Evolutionary conservation across 495 filamentous ascomycete genomes (phyloP).

Genomic region (Clavariopsis aquatica): DNA sequence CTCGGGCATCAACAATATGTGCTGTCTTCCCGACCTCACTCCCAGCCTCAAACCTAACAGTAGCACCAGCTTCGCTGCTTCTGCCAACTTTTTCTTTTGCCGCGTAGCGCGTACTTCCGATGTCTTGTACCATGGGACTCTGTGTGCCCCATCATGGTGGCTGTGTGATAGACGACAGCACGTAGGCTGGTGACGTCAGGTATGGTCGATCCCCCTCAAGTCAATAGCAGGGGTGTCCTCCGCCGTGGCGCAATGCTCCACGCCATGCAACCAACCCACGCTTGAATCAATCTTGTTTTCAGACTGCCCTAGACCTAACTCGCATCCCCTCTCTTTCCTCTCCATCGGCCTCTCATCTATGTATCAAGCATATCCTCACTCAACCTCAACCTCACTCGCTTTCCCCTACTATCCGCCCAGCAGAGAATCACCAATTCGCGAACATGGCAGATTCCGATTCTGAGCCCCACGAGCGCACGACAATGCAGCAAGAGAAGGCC

Average conservation of each 20-base stretch:
- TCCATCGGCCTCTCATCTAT: neutral
- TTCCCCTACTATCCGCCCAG: neutral
- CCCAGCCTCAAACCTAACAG: neutral
- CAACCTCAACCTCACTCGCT: neutral
- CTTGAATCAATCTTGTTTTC: conserved; percentile 37
- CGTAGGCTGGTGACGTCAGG: conserved; percentile 20
- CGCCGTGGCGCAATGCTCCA: neutral
- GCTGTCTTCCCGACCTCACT: neutral
- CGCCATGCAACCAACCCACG: conserved; percentile 3
- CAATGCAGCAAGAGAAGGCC: conserved; percentile 44
- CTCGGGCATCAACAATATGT: neutral
- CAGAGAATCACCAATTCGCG: conserved; percentile 11
- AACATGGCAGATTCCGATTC: conserved; percentile 44
- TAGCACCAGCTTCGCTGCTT: conserved; percentile 12
- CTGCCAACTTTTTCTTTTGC: conserved; percentile 16
- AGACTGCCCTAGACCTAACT: conserved; percentile 11
- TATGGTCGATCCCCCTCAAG: conserved; percentile 15
- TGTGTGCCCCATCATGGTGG: neutral
- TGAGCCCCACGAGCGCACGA: conserved; percentile 42
- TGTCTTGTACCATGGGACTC: neutral
- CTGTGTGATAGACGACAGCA: neutral
- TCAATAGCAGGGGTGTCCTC: conserved; percentile 6
- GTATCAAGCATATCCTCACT: neutral
- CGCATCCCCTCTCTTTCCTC: conserved; percentile 7
- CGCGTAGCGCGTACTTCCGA: too few relatives aligned